Evolutionary conservation across 306 rosid species (phyloP).

Genomic region (Prunus campanulata): DNA sequence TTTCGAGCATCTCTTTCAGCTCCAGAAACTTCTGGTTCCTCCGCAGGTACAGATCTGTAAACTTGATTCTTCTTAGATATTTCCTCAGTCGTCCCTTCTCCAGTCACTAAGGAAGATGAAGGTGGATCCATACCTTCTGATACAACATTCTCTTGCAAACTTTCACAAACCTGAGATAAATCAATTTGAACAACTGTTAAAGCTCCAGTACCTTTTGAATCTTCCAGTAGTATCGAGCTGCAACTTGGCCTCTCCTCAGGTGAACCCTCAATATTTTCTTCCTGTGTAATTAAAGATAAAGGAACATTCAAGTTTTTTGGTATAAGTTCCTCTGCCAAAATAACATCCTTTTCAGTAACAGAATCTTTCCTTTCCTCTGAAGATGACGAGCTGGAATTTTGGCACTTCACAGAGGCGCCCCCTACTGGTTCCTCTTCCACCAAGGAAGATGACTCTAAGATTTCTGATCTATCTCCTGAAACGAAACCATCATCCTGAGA

Average conservation of each 20-base stretch:
- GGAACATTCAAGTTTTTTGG: not conserved
- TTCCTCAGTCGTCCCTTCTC: slow-evolving; percentile 10
- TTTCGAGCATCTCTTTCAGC: not conserved
- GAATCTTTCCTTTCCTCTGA: slow-evolving; percentile 5
- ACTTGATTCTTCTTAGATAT: not conserved
- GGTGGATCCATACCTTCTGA: slow-evolving; percentile 1
- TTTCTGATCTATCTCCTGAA: slow-evolving; percentile 7
- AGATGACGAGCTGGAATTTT: not conserved
- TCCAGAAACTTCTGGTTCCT: not conserved
- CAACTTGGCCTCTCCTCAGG: not conserved
- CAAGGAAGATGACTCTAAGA: slow-evolving; percentile 18
- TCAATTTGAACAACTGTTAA: slow-evolving; percentile 19
- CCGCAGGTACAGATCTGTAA: not conserved
- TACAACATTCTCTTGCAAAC: slow-evolving; percentile 10
- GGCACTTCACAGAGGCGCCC: not conserved
- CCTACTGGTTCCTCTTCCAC: not conserved
- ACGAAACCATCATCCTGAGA: not conserved
- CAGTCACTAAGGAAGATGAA: slow-evolving; percentile 2
- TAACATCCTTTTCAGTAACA: slow-evolving; percentile 10
- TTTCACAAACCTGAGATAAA: slow-evolving; percentile 7
- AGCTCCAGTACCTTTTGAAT: slow-evolving; percentile 6
- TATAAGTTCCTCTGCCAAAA: not conserved
- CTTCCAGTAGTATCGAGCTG: slow-evolving; percentile 1
- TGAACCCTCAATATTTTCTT: slow-evolving; percentile 7
- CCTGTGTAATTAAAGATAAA: not conserved